phyloP scores from a whole-genome alignment of 2,329 filamentous ascomycete genomes.

The Colletotrichum limetticola region DNA sequence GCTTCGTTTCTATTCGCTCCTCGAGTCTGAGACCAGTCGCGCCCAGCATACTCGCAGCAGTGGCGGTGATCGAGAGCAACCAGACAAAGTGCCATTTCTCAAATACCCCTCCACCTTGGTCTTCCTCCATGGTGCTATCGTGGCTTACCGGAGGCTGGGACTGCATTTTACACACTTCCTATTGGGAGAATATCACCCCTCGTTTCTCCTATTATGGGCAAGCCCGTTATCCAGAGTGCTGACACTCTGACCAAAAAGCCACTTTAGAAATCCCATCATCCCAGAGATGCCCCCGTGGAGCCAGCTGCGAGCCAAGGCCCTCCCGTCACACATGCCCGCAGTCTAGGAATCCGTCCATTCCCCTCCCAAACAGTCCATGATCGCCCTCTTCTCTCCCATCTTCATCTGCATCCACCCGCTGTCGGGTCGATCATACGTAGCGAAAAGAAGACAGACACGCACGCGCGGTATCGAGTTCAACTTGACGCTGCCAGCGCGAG shows the following conservation, averaged over 20 bases:
- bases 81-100: conserved; percentile 1
- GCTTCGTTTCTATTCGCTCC: conserved; percentile 10
- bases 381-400: conserved; percentile 7
- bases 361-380: conserved; percentile 30
- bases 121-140: neutral
- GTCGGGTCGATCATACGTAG: conserved; percentile 27
- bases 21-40: neutral
- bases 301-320: conserved; percentile 14
- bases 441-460: neutral
- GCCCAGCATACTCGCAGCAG: conserved; percentile 2
- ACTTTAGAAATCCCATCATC: conserved; percentile 29
- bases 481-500: conserved; percentile 1
- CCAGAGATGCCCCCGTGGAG: conserved; percentile 14
- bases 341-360: conserved; percentile 2
- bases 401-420: conserved; percentile 20
- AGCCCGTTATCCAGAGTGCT: conserved; percentile 6
- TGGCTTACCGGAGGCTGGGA: conserved; percentile 6
- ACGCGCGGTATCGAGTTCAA: neutral
- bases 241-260: conserved; percentile 30
- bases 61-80: conserved; percentile 16
- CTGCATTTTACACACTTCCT: neutral
- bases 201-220: neutral
- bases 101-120: conserved; percentile 10
- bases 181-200: conserved; percentile 27
- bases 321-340: conserved; percentile 22